phyloP scores from a whole-genome alignment of 345 rosid species.

The Eucalyptus fibrosa region DNA sequence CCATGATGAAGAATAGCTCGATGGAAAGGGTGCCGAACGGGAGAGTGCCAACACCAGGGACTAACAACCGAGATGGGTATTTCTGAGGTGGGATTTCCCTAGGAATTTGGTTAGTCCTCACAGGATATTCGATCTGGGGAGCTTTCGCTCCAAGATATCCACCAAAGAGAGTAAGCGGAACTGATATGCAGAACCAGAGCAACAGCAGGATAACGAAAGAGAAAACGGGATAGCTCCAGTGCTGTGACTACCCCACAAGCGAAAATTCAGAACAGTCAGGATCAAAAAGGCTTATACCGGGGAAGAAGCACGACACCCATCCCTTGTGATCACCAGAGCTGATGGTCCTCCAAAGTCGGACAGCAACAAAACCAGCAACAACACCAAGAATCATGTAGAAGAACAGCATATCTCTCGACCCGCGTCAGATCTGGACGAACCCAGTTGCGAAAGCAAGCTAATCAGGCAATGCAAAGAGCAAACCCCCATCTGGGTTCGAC shows the following conservation, averaged over 20 bases:
- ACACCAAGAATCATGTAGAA: slow-evolving; percentile 11
- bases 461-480: neutral
- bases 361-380: slow-evolving; percentile 5
- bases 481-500: neutral
- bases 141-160: slow-evolving; percentile 12
- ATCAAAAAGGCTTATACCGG: slow-evolving; percentile 4
- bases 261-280: slow-evolving; percentile 5
- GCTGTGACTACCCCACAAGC: slow-evolving; percentile 9
- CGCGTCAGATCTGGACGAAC: slow-evolving; percentile 30
- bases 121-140: slow-evolving; percentile 8
- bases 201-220: slow-evolving; percentile 3
- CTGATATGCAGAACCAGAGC: slow-evolving; percentile 14
- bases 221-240: slow-evolving; percentile 9
- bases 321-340: slow-evolving; percentile 6
- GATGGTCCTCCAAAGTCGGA: slow-evolving; percentile 9
- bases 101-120: slow-evolving; percentile 7
- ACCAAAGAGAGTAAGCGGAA: slow-evolving; percentile 10
- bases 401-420: neutral
- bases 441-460: slow-evolving; percentile 12
- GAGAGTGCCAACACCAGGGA: slow-evolving; percentile 2
- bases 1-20: slow-evolving; percentile 10
- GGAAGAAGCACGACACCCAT: slow-evolving; percentile 10
- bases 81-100: slow-evolving; percentile 8
- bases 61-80: slow-evolving; percentile 7
- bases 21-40: slow-evolving; percentile 6